These are phyloP conservation scores for Zygotorulaspora danielsina DNA, from an alignment of 805 yeast genomes.

Conservation along the genomic window DNA sequence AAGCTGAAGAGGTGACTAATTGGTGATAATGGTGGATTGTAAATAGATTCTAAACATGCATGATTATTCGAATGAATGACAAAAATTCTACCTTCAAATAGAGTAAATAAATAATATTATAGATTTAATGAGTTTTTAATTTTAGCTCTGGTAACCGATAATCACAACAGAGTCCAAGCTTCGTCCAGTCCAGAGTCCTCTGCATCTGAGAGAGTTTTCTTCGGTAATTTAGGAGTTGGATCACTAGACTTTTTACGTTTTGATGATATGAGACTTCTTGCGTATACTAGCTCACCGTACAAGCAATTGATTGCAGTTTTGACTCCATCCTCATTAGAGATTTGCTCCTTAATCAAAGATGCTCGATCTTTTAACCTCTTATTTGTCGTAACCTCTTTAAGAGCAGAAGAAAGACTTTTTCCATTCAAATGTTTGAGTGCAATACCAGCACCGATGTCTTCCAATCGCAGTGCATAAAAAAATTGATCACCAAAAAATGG, in stretches of 20 bases:
- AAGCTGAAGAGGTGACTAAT: slow-evolving; percentile 87
- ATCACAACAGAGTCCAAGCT: slow-evolving; percentile 6
- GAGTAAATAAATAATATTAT: neutral
- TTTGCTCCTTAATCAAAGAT: slow-evolving; percentile 52
- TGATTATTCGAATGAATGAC: neutral
- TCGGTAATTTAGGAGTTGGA: neutral
- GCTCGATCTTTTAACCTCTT: slow-evolving; percentile 68
- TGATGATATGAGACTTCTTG: slow-evolving; percentile 50
- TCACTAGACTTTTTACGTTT: slow-evolving; percentile 37
- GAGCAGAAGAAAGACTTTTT: slow-evolving; percentile 59
- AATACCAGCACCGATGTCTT: slow-evolving; percentile 83
- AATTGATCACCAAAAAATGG: slow-evolving; percentile 97
- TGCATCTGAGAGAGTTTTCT: neutral
- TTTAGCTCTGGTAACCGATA: too few relatives aligned
- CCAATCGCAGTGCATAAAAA: slow-evolving; percentile 82
- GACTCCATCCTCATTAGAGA: slow-evolving; percentile 78
- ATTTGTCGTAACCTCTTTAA: slow-evolving; percentile 64
- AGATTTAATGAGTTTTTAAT: neutral
- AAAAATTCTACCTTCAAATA: neutral
- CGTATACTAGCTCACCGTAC: slow-evolving; percentile 77
- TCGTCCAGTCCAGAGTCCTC: slow-evolving; percentile 3
- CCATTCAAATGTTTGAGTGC: slow-evolving; percentile 63
- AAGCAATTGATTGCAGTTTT: slow-evolving; percentile 67
- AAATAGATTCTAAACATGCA: neutral
- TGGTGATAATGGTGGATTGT: slow-evolving; percentile 53